These are phyloP conservation scores for Durusdinium trenchii DNA, from an alignment of 73 alveolate genomes.

Conservation along the genomic window DNA sequence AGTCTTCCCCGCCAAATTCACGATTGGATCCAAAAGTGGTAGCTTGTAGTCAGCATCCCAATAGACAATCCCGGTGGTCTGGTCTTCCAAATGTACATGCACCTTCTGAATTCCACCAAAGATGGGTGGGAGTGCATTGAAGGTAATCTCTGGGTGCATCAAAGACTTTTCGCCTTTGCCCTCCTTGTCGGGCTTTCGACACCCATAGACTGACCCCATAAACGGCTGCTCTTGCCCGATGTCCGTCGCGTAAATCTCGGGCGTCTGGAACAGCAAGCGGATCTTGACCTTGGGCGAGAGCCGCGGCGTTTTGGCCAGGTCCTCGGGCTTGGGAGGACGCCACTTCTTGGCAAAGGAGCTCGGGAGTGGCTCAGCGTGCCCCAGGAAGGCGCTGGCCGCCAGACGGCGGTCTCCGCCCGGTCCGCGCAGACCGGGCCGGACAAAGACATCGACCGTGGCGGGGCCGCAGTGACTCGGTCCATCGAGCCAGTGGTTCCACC, in stretches of 20 bases:
- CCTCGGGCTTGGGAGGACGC: constrained; percentile 26
- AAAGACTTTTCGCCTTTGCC: constrained; percentile 58
- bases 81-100: constrained; percentile 76
- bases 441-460: no score
- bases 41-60: constrained; percentile 95
- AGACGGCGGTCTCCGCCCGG: background rate
- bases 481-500: no score
- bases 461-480: no score
- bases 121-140: constrained; percentile 83
- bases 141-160: constrained; percentile 60
- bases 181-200: constrained; percentile 31
- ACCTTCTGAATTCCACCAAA: constrained; percentile 78
- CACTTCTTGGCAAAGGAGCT: background rate
- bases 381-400: constrained; percentile 10
- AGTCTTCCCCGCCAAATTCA: constrained; percentile 74
- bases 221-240: background rate
- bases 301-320: constrained; percentile 23
- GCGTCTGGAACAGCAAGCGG: constrained; percentile 66
- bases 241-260: constrained; percentile 76
- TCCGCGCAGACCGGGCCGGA: no score
- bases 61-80: constrained; percentile 5
- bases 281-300: constrained; percentile 51
- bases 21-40: constrained; percentile 65
- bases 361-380: background rate
- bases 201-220: constrained; percentile 21